Base-by-base conservation (phyloP, 2,329 filamentous ascomycete species). In the Penicillium sp. region DNA sequence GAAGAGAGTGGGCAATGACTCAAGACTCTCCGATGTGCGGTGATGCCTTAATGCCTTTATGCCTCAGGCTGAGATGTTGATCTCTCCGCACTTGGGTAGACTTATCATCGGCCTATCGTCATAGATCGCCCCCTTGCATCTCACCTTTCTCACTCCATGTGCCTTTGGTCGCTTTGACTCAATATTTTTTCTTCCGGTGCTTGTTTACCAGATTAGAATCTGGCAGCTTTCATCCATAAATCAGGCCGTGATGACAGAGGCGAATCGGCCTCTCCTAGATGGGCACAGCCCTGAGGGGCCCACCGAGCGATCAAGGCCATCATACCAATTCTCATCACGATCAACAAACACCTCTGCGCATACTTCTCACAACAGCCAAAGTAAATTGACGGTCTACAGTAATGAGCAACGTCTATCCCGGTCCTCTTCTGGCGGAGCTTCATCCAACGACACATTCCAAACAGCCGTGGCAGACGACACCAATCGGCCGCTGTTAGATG, bases 381-480 rank as follows among this genome's bases (percentile, higher is more conserved):
- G 13, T 24, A n/a, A 4, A 3, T 22, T 5, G n/a, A 38, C n/a
- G 7, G 21, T 38, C 3, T 39, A 16, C 29, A 29, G 10, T 10
- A 22, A 22, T 10, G 31, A 45, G n/a, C 48, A 50, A 29, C 24
- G 8, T 34, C 9, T 34, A 29, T 48, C 50, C 6, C 29, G 5
- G 27, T 29, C 34, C 21, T 27, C 22, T 27, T 41, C 29, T 5
- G 29, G 40, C 22, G 14, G 21, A 14, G 29, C 13, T 16, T 29
- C 13, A 18, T 21, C 8, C 21, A 16, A 5, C 39, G 11, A 45
- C 16, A 45, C 24, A 42, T 36, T n/a, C n/a, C 41, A 36, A 49
- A 61, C 63, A 62, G 50, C 49, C 38, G 72, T 72, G 70, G 64
- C 63, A 54, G 67, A 73, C 32, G 72, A 71, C 60, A 59, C 60